Evolutionary conservation across 257 asterid genomes (phyloP).

Genomic region (Haberlea rhodopensis): DNA sequence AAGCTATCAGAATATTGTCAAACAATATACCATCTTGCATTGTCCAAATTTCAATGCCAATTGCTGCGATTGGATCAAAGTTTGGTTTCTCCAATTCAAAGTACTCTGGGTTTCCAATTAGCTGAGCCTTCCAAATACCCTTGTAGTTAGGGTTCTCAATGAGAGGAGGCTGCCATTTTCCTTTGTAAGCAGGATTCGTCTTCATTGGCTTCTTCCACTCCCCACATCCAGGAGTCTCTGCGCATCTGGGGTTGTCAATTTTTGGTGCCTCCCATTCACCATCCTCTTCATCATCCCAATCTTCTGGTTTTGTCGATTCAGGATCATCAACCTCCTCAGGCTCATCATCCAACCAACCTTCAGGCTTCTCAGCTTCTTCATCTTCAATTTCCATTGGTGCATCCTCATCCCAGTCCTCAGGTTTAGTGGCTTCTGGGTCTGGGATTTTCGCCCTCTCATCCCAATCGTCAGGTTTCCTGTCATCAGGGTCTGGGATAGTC

Average conservation of each 20-base stretch:
- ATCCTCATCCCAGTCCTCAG: slow-evolving; percentile 97
- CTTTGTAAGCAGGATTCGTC: slow-evolving; percentile 87
- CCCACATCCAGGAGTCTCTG: slow-evolving; percentile 91
- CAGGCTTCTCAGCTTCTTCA: slow-evolving; percentile 87
- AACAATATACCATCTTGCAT: slow-evolving; percentile 94
- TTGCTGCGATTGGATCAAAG: slow-evolving; percentile 91
- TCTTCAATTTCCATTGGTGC: slow-evolving; percentile 89
- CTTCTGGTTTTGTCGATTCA: slow-evolving; percentile 87
- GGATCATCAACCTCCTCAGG: slow-evolving; percentile 97
- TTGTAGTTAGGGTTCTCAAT: slow-evolving; percentile 87
- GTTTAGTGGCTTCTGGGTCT: slow-evolving; percentile 86
- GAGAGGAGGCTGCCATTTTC: slow-evolving; percentile 83
- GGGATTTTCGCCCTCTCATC: slow-evolving; percentile 94
- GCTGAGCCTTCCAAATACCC: slow-evolving; percentile 92
- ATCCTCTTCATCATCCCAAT: slow-evolving; percentile 99
- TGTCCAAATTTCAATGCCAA: slow-evolving; percentile 98
- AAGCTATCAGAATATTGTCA: slow-evolving; percentile 76
- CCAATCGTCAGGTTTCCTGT: slow-evolving; percentile 95
- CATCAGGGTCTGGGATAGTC: slow-evolving; percentile 99
- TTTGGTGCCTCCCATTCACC: slow-evolving; percentile 98
- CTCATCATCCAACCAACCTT: slow-evolving; percentile 98
- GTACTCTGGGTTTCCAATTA: slow-evolving; percentile 77
- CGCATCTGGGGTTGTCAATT: slow-evolving; percentile 75
- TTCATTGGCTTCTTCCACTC: slow-evolving; percentile 91
- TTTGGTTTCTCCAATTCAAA: slow-evolving; percentile 76